Percentiles rank a stretch among this genome's conserved stretches.
Evolutionary conservation across 2,329 filamentous ascomycete genomes (phyloP).

Genomic region (Xylariaceae sp.): DNA sequence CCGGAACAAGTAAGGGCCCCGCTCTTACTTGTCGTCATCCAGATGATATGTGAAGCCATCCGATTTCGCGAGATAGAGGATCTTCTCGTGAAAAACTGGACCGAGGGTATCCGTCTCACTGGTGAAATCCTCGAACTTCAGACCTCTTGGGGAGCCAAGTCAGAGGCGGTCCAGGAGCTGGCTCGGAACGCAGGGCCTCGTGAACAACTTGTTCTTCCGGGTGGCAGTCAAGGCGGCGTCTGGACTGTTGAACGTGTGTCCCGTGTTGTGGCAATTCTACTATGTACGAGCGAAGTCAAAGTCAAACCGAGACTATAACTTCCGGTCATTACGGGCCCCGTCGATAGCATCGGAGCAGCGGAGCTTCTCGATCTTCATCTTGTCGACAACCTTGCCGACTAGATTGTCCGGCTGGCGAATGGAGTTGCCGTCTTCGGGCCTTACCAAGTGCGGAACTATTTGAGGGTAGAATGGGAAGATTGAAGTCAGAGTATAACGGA

Average conservation of each 20-base stretch:
- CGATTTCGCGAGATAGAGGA: not conserved
- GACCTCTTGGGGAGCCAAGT: not conserved
- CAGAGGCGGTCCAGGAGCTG: not conserved
- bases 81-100: conserved; percentile 2
- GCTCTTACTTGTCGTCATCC: conserved; percentile 6
- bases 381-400: not conserved
- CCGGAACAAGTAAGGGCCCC: not conserved
- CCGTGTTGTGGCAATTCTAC: not conserved
- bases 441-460: not conserved
- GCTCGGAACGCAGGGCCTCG: not conserved
- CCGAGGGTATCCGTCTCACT: no score
- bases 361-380: not conserved
- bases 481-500: not conserved
- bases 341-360: not conserved
- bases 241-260: not conserved
- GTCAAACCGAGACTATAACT: not conserved
- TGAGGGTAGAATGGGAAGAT: not conserved
- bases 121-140: not conserved
- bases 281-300: not conserved
- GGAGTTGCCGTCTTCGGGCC: not conserved
- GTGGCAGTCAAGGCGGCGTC: not conserved
- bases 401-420: not conserved
- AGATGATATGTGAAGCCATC: conserved; percentile 9
- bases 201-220: not conserved
- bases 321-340: not conserved